Base-by-base conservation (phyloP, 352 stramenopile genomes). In the Hyaloperonospora arabidopsidis region DNA sequence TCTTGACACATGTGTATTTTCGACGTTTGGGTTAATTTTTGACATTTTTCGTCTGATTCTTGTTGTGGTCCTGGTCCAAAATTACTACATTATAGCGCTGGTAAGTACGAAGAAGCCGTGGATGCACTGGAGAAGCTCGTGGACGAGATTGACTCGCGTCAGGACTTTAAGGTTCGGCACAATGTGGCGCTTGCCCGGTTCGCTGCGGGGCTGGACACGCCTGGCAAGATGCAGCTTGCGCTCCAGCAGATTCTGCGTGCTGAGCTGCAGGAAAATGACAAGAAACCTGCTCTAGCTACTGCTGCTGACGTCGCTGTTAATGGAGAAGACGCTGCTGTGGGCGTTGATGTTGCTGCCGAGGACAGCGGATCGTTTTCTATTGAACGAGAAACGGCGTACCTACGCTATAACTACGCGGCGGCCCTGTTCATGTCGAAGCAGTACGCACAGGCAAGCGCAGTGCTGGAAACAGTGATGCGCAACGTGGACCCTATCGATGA, bases 401-500 rank as follows among this genome's bases (percentile, higher is more conserved):
- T 96, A 15, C 86, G 92, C 18, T 97, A 96, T 79, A 97, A 97
- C 54, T 76, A 90, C 21, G 86, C 87, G 2, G 86, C 85, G 5
- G 67, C 79, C 21, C 67, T 95, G 39, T 96, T 96, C 52, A 66
- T 93, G 52, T 72, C 84, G 55, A 96, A 95, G 68, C 86, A 97
- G 55, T 96, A 96, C 62, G 81, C 86, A 6, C 81, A 88, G 8
- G 86, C 89, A 12, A 86, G 82, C 45, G 69, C 79, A 1, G 75
- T 95, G 39, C 62, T 97, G 29, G 87, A 97, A 43, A 63, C 73
- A 17, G 69, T 97, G 21, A 81, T 96, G 68, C 79, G 84, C 53
- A 88, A 92, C 59, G 87, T 96, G 47, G 89, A 95, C 43, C 81
- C 86, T 19, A 79, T 97, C 52, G 87, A 96, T 65, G 87, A 97